Conservation (phyloP, 2,329 filamentous ascomycete genomes). For the Volutella citrinella region DNA sequence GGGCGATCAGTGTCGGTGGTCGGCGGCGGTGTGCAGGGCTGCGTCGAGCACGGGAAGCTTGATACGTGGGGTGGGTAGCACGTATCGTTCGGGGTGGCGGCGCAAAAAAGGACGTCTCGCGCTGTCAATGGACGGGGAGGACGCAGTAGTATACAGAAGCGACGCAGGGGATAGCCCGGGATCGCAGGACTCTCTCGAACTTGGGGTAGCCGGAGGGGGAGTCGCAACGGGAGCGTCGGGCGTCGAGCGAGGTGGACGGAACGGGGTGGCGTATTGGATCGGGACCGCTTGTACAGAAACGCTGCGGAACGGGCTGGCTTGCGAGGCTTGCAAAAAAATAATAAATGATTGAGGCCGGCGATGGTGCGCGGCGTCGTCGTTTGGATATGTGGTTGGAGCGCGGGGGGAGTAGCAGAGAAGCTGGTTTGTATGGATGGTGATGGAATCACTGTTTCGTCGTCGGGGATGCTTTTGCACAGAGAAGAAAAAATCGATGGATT, state of each 20-base stretch:
- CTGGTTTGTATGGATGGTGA: no score
- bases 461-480: constrained; percentile 19
- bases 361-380: no score
- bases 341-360: no score
- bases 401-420: no score
- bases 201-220: no score
- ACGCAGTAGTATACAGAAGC: constrained; percentile 12
- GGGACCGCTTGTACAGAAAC: no score
- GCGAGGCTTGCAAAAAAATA: no score
- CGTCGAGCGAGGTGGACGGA: no score
- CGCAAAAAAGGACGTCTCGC: constrained; percentile 16
- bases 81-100: constrained; percentile 19
- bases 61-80: constrained; percentile 15
- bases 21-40: neutral
- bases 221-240: no score
- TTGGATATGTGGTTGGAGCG: no score
- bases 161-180: constrained; percentile 12
- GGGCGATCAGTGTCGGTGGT: constrained; percentile 19
- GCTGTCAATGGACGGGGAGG: constrained; percentile 15
- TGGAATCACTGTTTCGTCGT: constrained; percentile 23
- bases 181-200: constrained; percentile 13
- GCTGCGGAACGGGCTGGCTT: no score
- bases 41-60: constrained; percentile 2
- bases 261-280: no score
- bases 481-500: constrained; percentile 32